Conservation (phyloP, 495 filamentous ascomycete species). For the Aspergillus sparsus region DNA sequence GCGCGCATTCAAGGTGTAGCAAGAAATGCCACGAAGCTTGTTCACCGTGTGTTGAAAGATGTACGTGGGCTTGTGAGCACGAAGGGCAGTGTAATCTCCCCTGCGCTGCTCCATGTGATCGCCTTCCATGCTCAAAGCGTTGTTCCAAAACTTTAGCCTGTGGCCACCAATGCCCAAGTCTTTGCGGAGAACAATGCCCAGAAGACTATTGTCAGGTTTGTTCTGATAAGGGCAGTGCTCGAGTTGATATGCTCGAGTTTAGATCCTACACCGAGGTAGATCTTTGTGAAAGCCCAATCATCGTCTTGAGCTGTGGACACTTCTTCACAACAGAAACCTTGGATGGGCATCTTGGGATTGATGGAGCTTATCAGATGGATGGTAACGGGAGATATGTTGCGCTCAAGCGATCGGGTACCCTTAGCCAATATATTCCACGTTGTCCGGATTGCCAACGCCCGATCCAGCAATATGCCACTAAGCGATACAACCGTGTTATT, state of each 20-base stretch:
- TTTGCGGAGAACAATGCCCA: slow-evolving; percentile 70
- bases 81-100: slow-evolving; percentile 61
- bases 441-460: slow-evolving; percentile 11
- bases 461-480: slow-evolving; percentile 51
- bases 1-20: slow-evolving; percentile 61
- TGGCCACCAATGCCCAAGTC: slow-evolving; percentile 66
- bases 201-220: slow-evolving; percentile 58
- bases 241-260: slow-evolving; percentile 53
- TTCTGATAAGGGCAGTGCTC: slow-evolving; percentile 37
- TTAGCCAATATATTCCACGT: slow-evolving; percentile 14
- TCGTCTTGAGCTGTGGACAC: slow-evolving; percentile 54
- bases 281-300: slow-evolving; percentile 57
- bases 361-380: slow-evolving; percentile 10
- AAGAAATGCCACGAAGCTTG: slow-evolving; percentile 65
- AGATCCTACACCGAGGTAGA: slow-evolving; percentile 57
- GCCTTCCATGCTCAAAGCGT: slow-evolving; percentile 64
- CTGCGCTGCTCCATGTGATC: slow-evolving; percentile 61
- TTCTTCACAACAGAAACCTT: slow-evolving; percentile 60
- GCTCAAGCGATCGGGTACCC: slow-evolving; percentile 53
- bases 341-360: slow-evolving; percentile 65
- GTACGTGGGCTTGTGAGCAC: slow-evolving; percentile 60
- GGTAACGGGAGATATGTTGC: slow-evolving; percentile 37
- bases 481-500: slow-evolving; percentile 67
- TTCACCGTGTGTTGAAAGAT: slow-evolving; percentile 59
- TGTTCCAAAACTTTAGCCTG: slow-evolving; percentile 60